Evolutionary conservation across 2,329 filamentous ascomycete genomes (phyloP), one percentile per base, ranked within the genome.

Genomic region (Talaromyces albobiverticillius): DNA sequence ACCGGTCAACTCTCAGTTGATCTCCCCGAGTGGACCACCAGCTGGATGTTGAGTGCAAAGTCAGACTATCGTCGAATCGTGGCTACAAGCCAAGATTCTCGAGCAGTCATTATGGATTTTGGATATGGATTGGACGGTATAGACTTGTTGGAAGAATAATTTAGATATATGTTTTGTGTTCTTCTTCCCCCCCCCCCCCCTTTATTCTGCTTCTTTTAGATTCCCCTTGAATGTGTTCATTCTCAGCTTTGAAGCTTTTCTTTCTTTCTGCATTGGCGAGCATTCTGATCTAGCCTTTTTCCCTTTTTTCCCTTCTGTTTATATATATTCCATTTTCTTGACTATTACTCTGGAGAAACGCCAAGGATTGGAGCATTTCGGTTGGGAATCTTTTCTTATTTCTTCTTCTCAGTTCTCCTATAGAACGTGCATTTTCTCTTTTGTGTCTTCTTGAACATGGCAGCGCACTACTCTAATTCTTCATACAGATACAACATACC

Each of bases 31-130:
- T 97, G 92, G 91, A 95, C 96, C 55, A 87, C 88, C 10, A 95
- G 90, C 72, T 99, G 94, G 94, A 95, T 99, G 66, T 76, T 99
- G 56, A 92, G 90, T 60, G 94, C 94, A 49, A 96, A 96, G 79
- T 92, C 89, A 59, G 93, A 99, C 68, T 97, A 97, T 71, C 82
- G 93, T 56, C 85, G 94, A 58, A 94, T 99, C 59, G 89, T 99
- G 58, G 94, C 90, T 63, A 95, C 93, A 0, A 94, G 92, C 47
- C 94, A 99, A 72, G 92, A 96, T 65, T 89, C 92, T 31, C 87
- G 95, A 67, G 91, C 95, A 49, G 76, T 97, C 55, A 88, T 99
- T 57, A 87, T 97, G 80, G 94, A 99, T 74, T 99, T 97, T 75
- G 94, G 84, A 14, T 82, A 81, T 64, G 75, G 77, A 16, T 71